phyloP scores from a whole-genome alignment of 2,329 filamentous ascomycete species.

The Diaporthe sp. region DNA sequence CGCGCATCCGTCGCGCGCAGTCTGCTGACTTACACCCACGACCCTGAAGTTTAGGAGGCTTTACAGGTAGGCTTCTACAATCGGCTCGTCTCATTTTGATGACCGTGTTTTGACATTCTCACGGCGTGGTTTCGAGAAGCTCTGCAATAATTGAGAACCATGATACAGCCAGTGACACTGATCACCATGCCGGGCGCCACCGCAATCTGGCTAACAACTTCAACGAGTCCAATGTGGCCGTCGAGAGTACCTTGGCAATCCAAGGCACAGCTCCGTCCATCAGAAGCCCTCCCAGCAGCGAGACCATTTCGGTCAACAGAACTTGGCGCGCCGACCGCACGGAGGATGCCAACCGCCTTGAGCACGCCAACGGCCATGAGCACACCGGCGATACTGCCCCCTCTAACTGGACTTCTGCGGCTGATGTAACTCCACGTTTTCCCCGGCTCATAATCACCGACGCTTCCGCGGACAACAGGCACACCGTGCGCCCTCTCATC shows the following conservation, averaged over 20 bases:
- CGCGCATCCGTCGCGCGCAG: not conserved
- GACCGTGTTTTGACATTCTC: not conserved
- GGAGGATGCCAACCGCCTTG: too few relatives aligned
- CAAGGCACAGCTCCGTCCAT: not conserved
- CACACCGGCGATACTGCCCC: too few relatives aligned
- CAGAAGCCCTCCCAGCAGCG: not conserved
- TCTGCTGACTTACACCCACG: not conserved
- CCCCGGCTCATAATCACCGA: not conserved
- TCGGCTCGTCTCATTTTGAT: not conserved
- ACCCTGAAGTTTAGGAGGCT: slow-evolving; percentile 21
- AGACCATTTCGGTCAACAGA: too few relatives aligned
- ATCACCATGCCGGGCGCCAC: not conserved
- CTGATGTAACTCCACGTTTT: not conserved
- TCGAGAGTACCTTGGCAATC: not conserved
- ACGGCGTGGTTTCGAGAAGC: not conserved
- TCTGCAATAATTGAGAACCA: not conserved
- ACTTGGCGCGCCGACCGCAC: too few relatives aligned
- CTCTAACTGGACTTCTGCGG: not conserved
- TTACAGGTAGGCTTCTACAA: not conserved
- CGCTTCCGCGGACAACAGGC: not conserved
- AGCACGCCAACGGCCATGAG: too few relatives aligned
- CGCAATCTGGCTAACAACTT: not conserved
- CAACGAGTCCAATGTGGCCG: not conserved
- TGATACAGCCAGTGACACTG: not conserved
- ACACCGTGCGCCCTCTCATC: not conserved